Conservation (phyloP, 257 asterid genomes). For the Gentiana macrophylla region DNA sequence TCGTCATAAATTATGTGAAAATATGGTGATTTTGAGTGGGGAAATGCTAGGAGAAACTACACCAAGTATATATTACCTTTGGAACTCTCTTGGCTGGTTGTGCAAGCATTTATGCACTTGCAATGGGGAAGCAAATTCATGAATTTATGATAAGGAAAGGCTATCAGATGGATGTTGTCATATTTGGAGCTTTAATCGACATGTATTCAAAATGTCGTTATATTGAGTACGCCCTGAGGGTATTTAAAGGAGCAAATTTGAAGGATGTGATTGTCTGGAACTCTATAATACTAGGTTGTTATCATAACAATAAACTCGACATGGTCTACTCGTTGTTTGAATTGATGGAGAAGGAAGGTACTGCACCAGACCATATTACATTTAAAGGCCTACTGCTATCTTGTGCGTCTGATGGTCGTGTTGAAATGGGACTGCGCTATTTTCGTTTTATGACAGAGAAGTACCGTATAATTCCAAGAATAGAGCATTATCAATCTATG, state of each 20-base stretch:
- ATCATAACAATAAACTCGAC: slow-evolving; percentile 29
- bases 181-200: slow-evolving; percentile 62
- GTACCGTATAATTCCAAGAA: slow-evolving; percentile 38
- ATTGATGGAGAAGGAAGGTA: slow-evolving; percentile 41
- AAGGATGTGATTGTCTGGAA: slow-evolving; percentile 58
- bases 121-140: slow-evolving; percentile 62
- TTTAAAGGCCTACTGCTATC: slow-evolving; percentile 43
- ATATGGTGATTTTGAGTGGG: slow-evolving; percentile 39
- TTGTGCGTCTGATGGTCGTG: slow-evolving; percentile 41
- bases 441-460: slow-evolving; percentile 41
- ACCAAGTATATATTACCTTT: slow-evolving; percentile 55
- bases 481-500: slow-evolving; percentile 68
- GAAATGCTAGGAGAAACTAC: slow-evolving; percentile 50
- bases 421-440: slow-evolving; percentile 38
- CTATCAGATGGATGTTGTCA: slow-evolving; percentile 47
- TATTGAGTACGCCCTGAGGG: slow-evolving; percentile 32
- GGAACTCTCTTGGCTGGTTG: slow-evolving; percentile 73
- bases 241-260: slow-evolving; percentile 27
- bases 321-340: slow-evolving; percentile 35
- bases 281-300: slow-evolving; percentile 59
- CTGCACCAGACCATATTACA: slow-evolving; percentile 52
- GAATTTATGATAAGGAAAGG: slow-evolving; percentile 54
- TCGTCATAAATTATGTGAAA: slow-evolving; percentile 47
- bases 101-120: slow-evolving; percentile 54
- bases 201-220: slow-evolving; percentile 78